Conservation (phyloP, 306 rosid species). For the Cucumis hystrix region DNA sequence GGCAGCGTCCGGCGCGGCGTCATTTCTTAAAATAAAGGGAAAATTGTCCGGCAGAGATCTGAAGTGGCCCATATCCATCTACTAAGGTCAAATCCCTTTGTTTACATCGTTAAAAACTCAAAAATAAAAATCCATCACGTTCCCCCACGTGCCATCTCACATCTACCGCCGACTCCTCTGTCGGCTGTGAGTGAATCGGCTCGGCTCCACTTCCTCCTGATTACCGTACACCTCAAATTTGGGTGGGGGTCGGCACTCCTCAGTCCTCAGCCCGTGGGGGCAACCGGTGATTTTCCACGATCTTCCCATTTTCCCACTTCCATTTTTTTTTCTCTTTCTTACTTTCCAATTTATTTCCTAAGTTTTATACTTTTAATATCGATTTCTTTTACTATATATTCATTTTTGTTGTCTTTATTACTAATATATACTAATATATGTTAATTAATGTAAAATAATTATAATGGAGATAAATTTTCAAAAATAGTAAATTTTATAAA, state of each 20-base stretch:
- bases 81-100: not conserved
- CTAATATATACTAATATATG: no score
- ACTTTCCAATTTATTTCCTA: no score
- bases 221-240: not conserved
- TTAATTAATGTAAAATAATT: no score
- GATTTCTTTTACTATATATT: no score
- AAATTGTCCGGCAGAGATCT: not conserved
- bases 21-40: not conserved
- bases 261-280: not conserved
- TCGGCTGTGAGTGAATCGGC: not conserved
- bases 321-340: no score
- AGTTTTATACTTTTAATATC: no score
- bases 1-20: constrained; percentile 1
- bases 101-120: not conserved
- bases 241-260: not conserved
- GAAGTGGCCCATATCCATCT: not conserved
- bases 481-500: no score
- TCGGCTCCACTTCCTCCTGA: not conserved
- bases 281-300: not conserved
- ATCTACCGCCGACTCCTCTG: not conserved
- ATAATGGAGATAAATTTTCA: no score
- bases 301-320: not conserved
- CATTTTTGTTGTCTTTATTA: no score
- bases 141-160: not conserved
- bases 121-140: not conserved